Base-by-base conservation (phyloP, 345 rosid species). In the Microthlaspi erraticum region DNA sequence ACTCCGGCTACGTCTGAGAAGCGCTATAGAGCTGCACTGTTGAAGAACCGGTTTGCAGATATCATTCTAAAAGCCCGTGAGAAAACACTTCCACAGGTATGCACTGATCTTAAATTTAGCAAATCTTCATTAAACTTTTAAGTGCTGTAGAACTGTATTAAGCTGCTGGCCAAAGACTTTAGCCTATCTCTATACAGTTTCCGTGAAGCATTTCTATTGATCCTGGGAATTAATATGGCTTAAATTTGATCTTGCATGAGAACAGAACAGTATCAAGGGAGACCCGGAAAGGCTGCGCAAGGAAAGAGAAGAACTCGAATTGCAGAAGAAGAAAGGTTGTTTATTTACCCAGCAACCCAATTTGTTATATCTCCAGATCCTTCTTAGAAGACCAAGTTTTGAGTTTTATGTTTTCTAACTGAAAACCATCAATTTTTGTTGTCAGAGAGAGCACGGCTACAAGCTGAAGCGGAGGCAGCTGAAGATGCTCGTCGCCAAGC, bases 401-500 rank as follows among this genome's bases (percentile, higher is more conserved):
- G 6, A 29, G 16, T 46, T 38, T 17, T 34, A 19, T 60, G 52
- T 17, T 23, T 23, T 59, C 9, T 14, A 29, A 32, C 57, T 46
- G 18, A 48, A 43, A 58, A 56, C 26, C 38, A 31, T 70, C 12
- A 37, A 14, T 34, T 57, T 42, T 19, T 34, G 38, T 16, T 23
- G 50, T 14, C 86, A 94, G 99, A 91, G 78, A 89, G 83, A 72
- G 98, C 97, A 4, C 92, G 98, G 58, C 63, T 93, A 63, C 92
- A 86, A 66, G 98, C 99, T 39, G 99, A 91, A 75, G 97, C 95
- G 34, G 83, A 79, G 81, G 96, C 97, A 45, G 99, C 95, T 38
- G 97, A 88, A 86, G 91, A 84, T 68, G 93, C 97, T 65, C 83
- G 78, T 64, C 91, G 86, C 72, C 88, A 52, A 80, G 97, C 89